Base-by-base conservation (phyloP, 2,329 filamentous ascomycete genomes). In the Teratosphaeriaceae sp. region DNA sequence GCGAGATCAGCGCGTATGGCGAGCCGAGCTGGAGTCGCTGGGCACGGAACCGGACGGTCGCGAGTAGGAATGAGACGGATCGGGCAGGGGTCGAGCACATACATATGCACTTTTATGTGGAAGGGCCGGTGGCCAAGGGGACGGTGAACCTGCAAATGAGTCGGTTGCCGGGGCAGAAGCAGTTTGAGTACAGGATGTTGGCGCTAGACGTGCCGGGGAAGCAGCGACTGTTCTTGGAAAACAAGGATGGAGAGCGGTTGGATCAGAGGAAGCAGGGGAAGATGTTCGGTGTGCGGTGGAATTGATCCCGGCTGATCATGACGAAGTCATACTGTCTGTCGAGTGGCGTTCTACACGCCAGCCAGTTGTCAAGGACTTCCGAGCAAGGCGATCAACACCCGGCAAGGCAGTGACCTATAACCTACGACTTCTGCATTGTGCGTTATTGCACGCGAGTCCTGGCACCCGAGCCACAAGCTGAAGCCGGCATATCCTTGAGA, bases 81-180 rank as follows among this genome's bases (percentile, higher is more conserved):
- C 69, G 74, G 9, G 74, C 79, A 48, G 89, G 89, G 3, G 81
- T 80, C 16, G 82, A 94, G 49, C 88, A 96, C 62, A 63, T 96
- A 49, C 69, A 79, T 50, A 88, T 96, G 76, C 81, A 88, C 54
- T 96, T 96, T 63, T 80, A 92, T 61, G 82, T 94, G 29, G 81
- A 89, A 60, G 90, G 90, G 0, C 82, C 85, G 2, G 69, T 77
- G 24, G 85, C 83, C 42, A 76, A 76, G 20, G 90, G 89, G 12
- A 72, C 82, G 1, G 88, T 88, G 5, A 74, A 80, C 51, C 69
- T 94, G 42, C 88, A 96, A 62, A 79, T 95, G 75, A 75, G 82
- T 36, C 87, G 81, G 63, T 71, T 71, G 26, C 71, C 76, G 2
- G 79, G 79, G 23, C 74, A 80, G 27, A 66, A 72, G 39, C 80